Conservation (phyloP, 352 stramenopile genomes). For the Phytophthora hibernalis region DNA sequence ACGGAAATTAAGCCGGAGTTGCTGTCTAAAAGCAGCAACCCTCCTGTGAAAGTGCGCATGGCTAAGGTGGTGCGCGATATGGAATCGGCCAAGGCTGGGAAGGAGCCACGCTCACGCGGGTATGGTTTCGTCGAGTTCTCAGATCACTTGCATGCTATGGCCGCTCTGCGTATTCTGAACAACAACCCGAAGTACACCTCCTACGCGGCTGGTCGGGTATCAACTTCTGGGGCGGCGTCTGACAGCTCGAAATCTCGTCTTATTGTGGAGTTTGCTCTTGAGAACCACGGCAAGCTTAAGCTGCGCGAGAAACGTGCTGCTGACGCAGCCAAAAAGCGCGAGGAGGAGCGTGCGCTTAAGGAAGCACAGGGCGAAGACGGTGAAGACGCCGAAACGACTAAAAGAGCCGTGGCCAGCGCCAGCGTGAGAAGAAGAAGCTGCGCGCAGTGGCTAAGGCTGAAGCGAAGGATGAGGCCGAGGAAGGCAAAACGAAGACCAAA, state of each 20-base stretch:
- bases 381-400: slow-evolving; percentile 32
- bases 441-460: slow-evolving; percentile 42
- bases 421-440: slow-evolving; percentile 80
- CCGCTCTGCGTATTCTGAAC: slow-evolving; percentile 96
- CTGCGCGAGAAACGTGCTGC: slow-evolving; percentile 77
- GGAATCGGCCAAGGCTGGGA: slow-evolving; percentile 66
- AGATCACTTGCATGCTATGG: slow-evolving; percentile 95
- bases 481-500: slow-evolving; percentile 39
- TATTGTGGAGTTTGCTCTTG: slow-evolving; percentile 91
- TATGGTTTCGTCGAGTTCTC: slow-evolving; percentile 98
- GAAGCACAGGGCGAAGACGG: slow-evolving; percentile 67
- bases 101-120: slow-evolving; percentile 65
- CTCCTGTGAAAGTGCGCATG: slow-evolving; percentile 81
- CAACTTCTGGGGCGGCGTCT: slow-evolving; percentile 39
- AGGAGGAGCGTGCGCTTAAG: slow-evolving; percentile 70
- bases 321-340: slow-evolving; percentile 73
- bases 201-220: slow-evolving; percentile 59
- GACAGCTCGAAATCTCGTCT: slow-evolving; percentile 78
- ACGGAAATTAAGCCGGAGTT: slow-evolving; percentile 86
- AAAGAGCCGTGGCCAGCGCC: slow-evolving; percentile 81
- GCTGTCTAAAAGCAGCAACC: slow-evolving; percentile 38
- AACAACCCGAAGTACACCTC: slow-evolving; percentile 95
- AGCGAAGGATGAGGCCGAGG: slow-evolving; percentile 20
- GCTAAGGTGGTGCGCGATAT: slow-evolving; percentile 85
- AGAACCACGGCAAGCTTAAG: slow-evolving; percentile 91